Evolutionary conservation across 2,329 filamentous ascomycete genomes (phyloP), one percentile per base, ranked within the genome.

Genomic region (Diaporthe amygdali): DNA sequence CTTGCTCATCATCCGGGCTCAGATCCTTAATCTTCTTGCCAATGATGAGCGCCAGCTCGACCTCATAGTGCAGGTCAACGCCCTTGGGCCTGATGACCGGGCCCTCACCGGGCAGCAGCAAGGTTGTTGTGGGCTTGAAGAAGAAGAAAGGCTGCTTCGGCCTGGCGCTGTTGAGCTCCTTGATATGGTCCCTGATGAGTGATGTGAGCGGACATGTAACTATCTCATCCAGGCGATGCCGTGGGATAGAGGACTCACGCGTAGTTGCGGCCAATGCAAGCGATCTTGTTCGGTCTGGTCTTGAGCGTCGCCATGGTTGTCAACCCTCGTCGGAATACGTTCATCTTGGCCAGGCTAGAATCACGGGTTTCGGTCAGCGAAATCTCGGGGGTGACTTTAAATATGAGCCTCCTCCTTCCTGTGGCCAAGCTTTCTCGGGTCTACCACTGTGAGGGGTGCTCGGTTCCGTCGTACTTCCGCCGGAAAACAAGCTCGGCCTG

Each of bases 111-210:
- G 94, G 94, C 27, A 93, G 87, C 5, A 98, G 89, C 76, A 99
- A 94, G 4, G 95, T 94, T 49, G 93, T 94, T 0, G 95, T 85
- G 2, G 96, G 96, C 88, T 99, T 99, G 76, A 98, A 90, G 88
- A 99, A 99, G 91, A 98, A 99, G 85, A 99, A 98, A 32, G 96
- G 96, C 83, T 98, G 95, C 82, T 96, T 97, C 64, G 96, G 96
- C 75, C 91, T 91, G 72, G 88, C 87, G 82, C 92, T 97, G 83
- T 95, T 95, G 76, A 99, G 89, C 86, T 99, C 96, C 74, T 92
- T 90, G 79, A 98, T 93, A 84, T 99, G 96, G 82, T 97, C 96
- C 78, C 94, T 96, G 78, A 51, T 66, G 59, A 78, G 74, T 64
- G 34, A 46, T 32, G 20, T 66, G 17, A 47, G 68, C 66, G 46